Evolutionary conservation across 169 alveolate species (phyloP).

Genomic region (Plasmodium cynomolgi): DNA sequence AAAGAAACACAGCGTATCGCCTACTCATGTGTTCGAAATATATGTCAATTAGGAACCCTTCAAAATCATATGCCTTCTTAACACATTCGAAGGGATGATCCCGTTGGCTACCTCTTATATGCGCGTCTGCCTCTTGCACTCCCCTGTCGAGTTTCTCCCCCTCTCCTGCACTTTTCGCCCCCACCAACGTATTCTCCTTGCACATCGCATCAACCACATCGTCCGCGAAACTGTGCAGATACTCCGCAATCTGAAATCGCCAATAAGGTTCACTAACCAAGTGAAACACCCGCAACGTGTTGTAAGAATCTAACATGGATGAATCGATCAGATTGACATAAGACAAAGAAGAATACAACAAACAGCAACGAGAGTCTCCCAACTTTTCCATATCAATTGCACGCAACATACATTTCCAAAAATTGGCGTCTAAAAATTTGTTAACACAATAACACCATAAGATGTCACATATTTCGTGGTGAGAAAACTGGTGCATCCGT

Average conservation of each 20-base stretch:
- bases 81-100: constrained; percentile 7
- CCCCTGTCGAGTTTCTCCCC: too few relatives aligned
- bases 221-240: constrained; percentile 46
- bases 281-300: constrained; percentile 55
- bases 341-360: constrained; percentile 54
- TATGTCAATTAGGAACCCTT: constrained; percentile 68
- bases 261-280: constrained; percentile 35
- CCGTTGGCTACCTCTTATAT: neutral
- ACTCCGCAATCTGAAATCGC: constrained; percentile 20
- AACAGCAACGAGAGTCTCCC: constrained; percentile 44
- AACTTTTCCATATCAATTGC: constrained; percentile 52
- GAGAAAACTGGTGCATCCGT: constrained; percentile 57
- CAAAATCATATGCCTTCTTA: constrained; percentile 58
- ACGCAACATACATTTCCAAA: constrained; percentile 53
- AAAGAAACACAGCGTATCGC: constrained; percentile 46
- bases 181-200: constrained; percentile 8
- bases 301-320: constrained; percentile 51
- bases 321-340: constrained; percentile 61
- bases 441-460: constrained; percentile 71
- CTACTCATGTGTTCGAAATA: constrained; percentile 44
- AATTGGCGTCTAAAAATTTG: constrained; percentile 33
- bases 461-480: constrained; percentile 51
- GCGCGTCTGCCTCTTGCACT: neutral
- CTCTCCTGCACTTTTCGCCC: neutral
- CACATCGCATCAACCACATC: constrained; percentile 22